Base-by-base conservation (phyloP, 305 asterid genomes). In the Andrographis paniculata region DNA sequence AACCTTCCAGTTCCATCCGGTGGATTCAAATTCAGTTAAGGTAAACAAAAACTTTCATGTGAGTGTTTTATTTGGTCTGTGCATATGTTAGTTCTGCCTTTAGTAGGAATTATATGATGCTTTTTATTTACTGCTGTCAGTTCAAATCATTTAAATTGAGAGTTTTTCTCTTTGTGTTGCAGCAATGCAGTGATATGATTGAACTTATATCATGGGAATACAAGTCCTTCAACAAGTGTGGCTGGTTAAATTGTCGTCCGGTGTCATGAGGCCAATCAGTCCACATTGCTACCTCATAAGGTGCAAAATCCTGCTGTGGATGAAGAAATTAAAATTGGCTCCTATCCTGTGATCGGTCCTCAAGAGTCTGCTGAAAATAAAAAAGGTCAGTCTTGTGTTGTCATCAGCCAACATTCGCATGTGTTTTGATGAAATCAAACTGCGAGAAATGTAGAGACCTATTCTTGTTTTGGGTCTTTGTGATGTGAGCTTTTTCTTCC, bases 21-120 rank as follows among this genome's bases (percentile, higher is more conserved):
- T 23, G 82, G 82, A 17, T 74, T 74, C 54, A 67, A 64, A 39
- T 70, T 74, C 17, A 47, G 70, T 56, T 74, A 67, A 74, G 78
- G 74, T 66, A 52, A 49, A 55, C 2, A 28, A n/a, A 14, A 14
- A 13, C 1, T 11, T 39, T 42, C 23, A 6, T 9, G 12, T 41
- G 9, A 10, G 8, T 1, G 12, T 14, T 31, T 31, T 14, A 5
- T 5, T 31, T 31, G 13, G 11, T 14, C 37, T 11, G 8, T 31
- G 37, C 37, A 31, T 31, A 31, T 31, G 37, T 10, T 31, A 31
- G 11, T 6, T 31, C 13, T 4, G 37, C 37, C 14, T 31, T 14
- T n/a, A n/a, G 2, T 10, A 5, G 37, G 37, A 24, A 24, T 3
- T 24, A 24, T 3, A 4, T 24, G 6, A 3, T 24, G 8, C 8